Base-by-base conservation (phyloP, 2,329 filamentous ascomycete species). In the Didymella segeticola region DNA sequence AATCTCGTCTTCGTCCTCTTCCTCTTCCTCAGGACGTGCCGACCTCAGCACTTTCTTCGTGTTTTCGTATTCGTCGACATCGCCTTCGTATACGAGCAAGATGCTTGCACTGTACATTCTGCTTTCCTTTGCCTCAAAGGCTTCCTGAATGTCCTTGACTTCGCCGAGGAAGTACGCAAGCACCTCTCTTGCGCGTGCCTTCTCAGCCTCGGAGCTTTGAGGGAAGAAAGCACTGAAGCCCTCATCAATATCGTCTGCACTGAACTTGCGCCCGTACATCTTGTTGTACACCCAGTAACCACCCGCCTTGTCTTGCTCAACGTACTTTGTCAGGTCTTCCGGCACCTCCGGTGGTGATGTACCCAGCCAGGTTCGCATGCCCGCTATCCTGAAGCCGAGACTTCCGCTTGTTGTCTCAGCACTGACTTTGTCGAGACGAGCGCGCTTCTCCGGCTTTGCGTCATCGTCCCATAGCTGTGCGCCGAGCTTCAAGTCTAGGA, bases 401-500 rank as follows among this genome's bases (percentile, higher is more conserved):
- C 77, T 80, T 4, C 80, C 78, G 60, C 81, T 85, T 1, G 86
- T 89, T 2, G 85, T 87, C 59, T 82, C 78, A 14, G 78, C 75
- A 4, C 83, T 78, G 15, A 88, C 83, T 31, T 81, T 80, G 65
- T 88, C 86, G 20, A 89, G 74, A 45, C 83, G 79, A 20, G 75
- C 79, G 14, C 84, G 77, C 71, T 89, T 89, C 25, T 82, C 79
- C 1, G 78, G 74, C 20, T 80, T 79, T 3, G 86, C 83, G 57
- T 80, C 79, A 30, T 96, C 90, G 12, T 90, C 93, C 89, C 92
- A 98, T 5, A 99, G 78, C 26, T 90, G 84, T 43, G 87, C 83
- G 36, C 95, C 95, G 17, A 99, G 85, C 78, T 99, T 99, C 61
- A 96, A 85, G 70, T 99, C 95, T 53, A 99, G 80, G 7, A 99